Base-by-base conservation (phyloP, 441 rosid species). In the Brassica hybrid region DNA sequence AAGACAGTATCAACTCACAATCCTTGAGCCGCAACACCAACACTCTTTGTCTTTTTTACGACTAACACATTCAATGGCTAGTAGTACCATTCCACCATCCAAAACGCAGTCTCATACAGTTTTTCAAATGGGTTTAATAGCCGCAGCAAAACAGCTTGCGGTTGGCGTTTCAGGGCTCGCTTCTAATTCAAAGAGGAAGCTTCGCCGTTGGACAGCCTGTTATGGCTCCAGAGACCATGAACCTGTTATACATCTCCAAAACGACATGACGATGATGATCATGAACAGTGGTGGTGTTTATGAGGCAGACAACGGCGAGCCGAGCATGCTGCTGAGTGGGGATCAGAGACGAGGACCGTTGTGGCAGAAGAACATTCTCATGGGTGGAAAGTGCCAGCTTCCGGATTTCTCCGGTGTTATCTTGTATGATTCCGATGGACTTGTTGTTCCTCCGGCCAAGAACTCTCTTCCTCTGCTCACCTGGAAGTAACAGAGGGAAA, bases 361-460 rank as follows among this genome's bases (percentile, higher is more conserved):
- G 75, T 92, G 99, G 99, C 89, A 85, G 86, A 94, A 88, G 86
- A 92, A 89, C 81, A 91, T 94, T 75, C 91, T 93, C 74, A 93
- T 94, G 97, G 99, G 97, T 4, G 97, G 89, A 1, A 92, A 90
- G 72, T 92, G 96, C 64, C 93, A 89, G 89, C 84, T 92, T 16
- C 98, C 98, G 0, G 94, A 93, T 76, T 94, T 90, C 72, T 94
- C 97, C 0, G 98, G 99, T 6, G 94, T 90, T 78, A 94, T 93
- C 54, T 80, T 93, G 65, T 94, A 94, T 56, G 86, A 93, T 50
- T 76, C 96, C 13, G 88, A 87, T 0, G 97, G 97, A 2, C 87
- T 85, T 3, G 16, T 83, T 3, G 89, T 86, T 66, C 59, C 89
- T 27, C 92, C 92, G 1, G 71, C 87, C 7, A 86, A 84, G 78